These are phyloP conservation scores for Scheffersomyces illinoinensis DNA, from an alignment of 1,139 yeast species.

Conservation along the genomic window DNA sequence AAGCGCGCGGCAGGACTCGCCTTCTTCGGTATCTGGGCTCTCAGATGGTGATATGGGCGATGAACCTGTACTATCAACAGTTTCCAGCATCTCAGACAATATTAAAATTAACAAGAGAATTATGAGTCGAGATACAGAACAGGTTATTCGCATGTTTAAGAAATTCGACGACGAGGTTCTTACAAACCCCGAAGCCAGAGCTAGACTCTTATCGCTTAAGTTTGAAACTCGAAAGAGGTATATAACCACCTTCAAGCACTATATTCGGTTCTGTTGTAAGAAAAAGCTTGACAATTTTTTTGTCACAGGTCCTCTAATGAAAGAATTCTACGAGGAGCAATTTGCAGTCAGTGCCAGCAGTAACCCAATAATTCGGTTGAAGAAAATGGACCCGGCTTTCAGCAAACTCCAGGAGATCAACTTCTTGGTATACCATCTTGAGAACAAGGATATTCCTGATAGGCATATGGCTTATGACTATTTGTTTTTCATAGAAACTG, in stretches of 20 bases:
- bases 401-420: slow-evolving; percentile 18
- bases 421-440: slow-evolving; percentile 15
- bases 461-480: slow-evolving; percentile 15
- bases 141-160: slow-evolving; percentile 18
- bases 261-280: slow-evolving; percentile 16
- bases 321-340: slow-evolving; percentile 17
- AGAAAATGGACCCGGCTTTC: slow-evolving; percentile 21
- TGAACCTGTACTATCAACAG: neutral
- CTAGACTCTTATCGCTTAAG: slow-evolving; percentile 15
- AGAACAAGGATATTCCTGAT: slow-evolving; percentile 17
- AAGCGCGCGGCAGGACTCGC: neutral
- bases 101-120: slow-evolving; percentile 19
- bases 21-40: neutral
- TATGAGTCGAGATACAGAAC: slow-evolving; percentile 18
- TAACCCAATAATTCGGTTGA: slow-evolving; percentile 17
- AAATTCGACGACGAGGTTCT: slow-evolving; percentile 19
- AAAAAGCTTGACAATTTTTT: slow-evolving; percentile 13
- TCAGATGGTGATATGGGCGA: neutral
- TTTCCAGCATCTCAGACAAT: slow-evolving; percentile 6
- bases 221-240: slow-evolving; percentile 18
- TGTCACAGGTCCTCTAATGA: slow-evolving; percentile 19
- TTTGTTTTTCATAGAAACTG: slow-evolving; percentile 14
- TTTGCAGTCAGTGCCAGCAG: slow-evolving; percentile 13
- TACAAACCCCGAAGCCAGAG: slow-evolving; percentile 16
- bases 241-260: slow-evolving; percentile 19